A percentile compares a stretch with the other conserved stretches of the same genome.
Conservation (phyloP, 352 stramenopile species). For the Stephanocyclus meneghinianus region DNA sequence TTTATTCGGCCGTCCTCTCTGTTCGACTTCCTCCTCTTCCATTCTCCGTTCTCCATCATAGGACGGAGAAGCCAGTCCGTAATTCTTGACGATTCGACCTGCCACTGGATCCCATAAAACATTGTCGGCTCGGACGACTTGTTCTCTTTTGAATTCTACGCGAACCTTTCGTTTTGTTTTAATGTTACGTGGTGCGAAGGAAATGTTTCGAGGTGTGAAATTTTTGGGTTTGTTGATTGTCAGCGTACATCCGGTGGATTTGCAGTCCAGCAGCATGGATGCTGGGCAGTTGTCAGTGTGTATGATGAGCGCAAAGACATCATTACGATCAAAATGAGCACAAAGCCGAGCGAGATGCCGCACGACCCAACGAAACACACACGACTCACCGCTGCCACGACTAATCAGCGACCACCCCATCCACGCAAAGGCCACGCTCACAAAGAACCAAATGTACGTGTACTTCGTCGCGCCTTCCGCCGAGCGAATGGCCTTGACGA, state of each 20-base stretch:
- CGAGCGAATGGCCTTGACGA: slow-evolving; percentile 41
- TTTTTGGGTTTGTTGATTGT: slow-evolving; percentile 34
- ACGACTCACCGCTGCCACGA: slow-evolving; percentile 21
- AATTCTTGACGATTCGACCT: slow-evolving; percentile 37
- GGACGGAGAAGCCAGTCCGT: slow-evolving; percentile 30
- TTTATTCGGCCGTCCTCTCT: neutral
- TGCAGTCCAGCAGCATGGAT: slow-evolving; percentile 50
- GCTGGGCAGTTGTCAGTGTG: neutral
- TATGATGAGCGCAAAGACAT: neutral
- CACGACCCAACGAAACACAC: neutral
- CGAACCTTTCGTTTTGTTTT: slow-evolving; percentile 30
- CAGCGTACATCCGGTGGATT: slow-evolving; percentile 23
- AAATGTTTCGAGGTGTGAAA: slow-evolving; percentile 24
- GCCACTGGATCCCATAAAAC: slow-evolving; percentile 46
- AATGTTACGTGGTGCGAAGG: neutral
- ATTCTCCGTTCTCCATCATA: slow-evolving; percentile 23
- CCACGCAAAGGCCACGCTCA: slow-evolving; percentile 38
- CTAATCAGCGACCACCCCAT: slow-evolving; percentile 34
- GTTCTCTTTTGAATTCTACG: slow-evolving; percentile 43
- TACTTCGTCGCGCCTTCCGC: slow-evolving; percentile 38
- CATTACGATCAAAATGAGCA: neutral
- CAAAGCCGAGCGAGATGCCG: neutral
- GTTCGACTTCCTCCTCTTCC: slow-evolving; percentile 25
- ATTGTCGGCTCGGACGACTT: slow-evolving; percentile 46
- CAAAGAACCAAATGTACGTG: slow-evolving; percentile 36